Evolutionary conservation across 768 basidiomycete genomes (phyloP).

Genomic region (Leccinum arenicola): DNA sequence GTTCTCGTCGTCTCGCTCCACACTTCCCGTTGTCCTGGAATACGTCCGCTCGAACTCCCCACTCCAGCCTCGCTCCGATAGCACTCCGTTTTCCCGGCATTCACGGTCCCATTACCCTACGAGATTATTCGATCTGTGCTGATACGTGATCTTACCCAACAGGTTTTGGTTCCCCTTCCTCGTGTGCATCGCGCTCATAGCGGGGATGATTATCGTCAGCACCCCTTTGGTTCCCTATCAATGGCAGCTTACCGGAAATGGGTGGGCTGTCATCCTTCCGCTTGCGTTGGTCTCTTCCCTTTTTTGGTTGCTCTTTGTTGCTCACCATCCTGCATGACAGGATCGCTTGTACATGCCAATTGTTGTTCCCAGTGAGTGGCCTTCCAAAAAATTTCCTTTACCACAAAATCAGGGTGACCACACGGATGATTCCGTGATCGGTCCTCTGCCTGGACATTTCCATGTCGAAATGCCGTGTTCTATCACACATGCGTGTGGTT

Average conservation of each 20-base stretch:
- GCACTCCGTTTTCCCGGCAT: not conserved
- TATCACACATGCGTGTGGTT: not conserved
- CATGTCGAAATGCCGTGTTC: constrained; percentile 2
- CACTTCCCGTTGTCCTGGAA: not conserved
- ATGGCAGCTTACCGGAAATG: constrained; percentile 58
- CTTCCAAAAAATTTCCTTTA: constrained; percentile 7
- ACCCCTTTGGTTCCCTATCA: constrained; percentile 54
- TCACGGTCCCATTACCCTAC: constrained; percentile 1
- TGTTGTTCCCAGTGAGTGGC: constrained; percentile 69
- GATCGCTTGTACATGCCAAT: constrained; percentile 61
- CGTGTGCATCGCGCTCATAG: constrained; percentile 47
- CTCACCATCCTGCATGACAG: constrained; percentile 31
- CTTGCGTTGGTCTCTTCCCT: constrained; percentile 50
- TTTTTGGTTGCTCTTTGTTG: not conserved
- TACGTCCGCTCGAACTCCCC: not conserved
- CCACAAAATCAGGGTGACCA: not conserved
- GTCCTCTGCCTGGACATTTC: constrained; percentile 24
- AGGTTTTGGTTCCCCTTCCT: constrained; percentile 41
- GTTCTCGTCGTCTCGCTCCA: constrained; percentile 2
- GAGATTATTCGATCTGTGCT: constrained; percentile 13
- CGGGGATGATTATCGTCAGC: constrained; percentile 60
- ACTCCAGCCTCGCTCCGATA: not conserved
- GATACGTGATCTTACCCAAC: constrained; percentile 12
- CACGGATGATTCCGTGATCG: constrained; percentile 2
- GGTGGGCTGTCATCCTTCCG: constrained; percentile 77